Evolutionary conservation across 345 rosid species (phyloP), one percentile per base, ranked within the genome.

Genomic region (Litchi chinensis): DNA sequence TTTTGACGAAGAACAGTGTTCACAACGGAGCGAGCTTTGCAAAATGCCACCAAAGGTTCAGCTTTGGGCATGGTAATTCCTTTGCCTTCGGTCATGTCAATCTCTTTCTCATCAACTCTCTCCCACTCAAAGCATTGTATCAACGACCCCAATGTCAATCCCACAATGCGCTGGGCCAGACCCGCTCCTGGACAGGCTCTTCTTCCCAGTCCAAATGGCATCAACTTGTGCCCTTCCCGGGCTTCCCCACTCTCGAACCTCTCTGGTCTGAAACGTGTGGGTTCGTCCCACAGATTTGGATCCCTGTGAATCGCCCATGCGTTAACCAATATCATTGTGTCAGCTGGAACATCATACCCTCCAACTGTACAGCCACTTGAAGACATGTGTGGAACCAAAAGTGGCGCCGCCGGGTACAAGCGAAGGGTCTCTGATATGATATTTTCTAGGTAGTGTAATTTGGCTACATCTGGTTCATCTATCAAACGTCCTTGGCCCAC

Each of bases 201-300:
- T 59, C 89, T 84, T 7, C 90, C 89, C 48, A 85, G 13, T 64
- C 91, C 93, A 40, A 90, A 86, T 0, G 93, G 84, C 84, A 90
- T 48, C 37, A 86, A 24, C 56, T 85, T 85, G 5, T 67, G 57
- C 37, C 59, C 74, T 19, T 71, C 74, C 72, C 69, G 71, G 37
- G 39, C 8, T n/a, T 70, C 78, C 1, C 6, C 74, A 0, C 18
- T 75, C 63, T 80, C 83, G 46, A 85, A 89, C 74, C 93, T 85
- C 75, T 86, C 88, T 88, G 94, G 93, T 48, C 19, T 89, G 77
- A 88, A 90, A 18, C 79, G 48, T 15, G 68, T 57, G 0, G 85
- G 86, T 32, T 90, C 88, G 4, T 79, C 86, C 91, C 91, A 88
- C 0, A 80, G 0, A 7, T 9, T 41, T 0, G 91, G 79, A 46